These are phyloP conservation scores for Starmerella apis DNA, from an alignment of 805 yeast species.

Conservation along the genomic window DNA sequence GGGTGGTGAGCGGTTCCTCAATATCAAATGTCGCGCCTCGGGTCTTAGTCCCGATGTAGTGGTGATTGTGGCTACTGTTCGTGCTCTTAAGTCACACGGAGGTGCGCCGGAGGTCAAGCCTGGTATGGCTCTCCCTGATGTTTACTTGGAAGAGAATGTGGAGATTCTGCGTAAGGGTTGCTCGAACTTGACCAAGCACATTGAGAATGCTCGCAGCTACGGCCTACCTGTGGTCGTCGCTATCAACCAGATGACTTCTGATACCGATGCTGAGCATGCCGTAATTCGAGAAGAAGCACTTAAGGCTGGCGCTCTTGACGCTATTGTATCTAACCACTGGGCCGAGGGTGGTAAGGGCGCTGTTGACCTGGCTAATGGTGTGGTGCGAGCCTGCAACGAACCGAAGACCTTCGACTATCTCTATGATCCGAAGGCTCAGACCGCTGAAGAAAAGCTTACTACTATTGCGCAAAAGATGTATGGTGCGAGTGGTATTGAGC, in stretches of 20 bases:
- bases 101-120: slow-evolving; percentile 97
- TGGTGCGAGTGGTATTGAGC: slow-evolving; percentile 79
- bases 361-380: slow-evolving; percentile 69
- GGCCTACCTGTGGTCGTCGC: slow-evolving; percentile 93
- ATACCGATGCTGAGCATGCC: slow-evolving; percentile 68
- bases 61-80: slow-evolving; percentile 87
- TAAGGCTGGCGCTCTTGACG: slow-evolving; percentile 88
- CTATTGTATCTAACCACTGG: slow-evolving; percentile 89
- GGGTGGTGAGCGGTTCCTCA: slow-evolving; percentile 97
- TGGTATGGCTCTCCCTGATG: slow-evolving; percentile 75
- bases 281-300: slow-evolving; percentile 69
- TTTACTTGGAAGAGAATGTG: slow-evolving; percentile 68
- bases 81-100: slow-evolving; percentile 95
- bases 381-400: slow-evolving; percentile 46
- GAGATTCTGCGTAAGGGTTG: slow-evolving; percentile 71
- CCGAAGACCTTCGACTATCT: slow-evolving; percentile 43
- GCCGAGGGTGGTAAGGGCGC: slow-evolving; percentile 94
- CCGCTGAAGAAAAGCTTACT: slow-evolving; percentile 70
- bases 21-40: slow-evolving; percentile 88
- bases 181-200: slow-evolving; percentile 82
- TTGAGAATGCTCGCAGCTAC: slow-evolving; percentile 68
- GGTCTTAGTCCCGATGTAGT: slow-evolving; percentile 83
- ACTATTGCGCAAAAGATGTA: slow-evolving; percentile 81
- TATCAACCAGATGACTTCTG: slow-evolving; percentile 76
- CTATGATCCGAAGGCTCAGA: slow-evolving; percentile 52